Base-by-base conservation (phyloP, 2,329 filamentous ascomycete genomes). In the Aspergillus spinulosporus region DNA sequence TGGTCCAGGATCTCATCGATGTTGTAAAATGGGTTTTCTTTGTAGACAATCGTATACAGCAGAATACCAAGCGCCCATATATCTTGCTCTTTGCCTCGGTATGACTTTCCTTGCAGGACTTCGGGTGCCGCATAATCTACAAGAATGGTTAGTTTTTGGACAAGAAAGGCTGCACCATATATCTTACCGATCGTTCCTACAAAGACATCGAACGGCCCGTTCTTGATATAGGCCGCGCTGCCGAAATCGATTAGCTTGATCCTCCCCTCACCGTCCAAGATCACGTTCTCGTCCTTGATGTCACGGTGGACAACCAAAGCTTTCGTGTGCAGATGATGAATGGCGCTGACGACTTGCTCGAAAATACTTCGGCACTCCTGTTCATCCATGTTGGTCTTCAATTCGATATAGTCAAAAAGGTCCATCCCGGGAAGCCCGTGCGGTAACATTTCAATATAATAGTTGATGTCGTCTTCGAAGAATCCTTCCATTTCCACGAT, bases 1-100 rank as follows among this genome's bases (percentile, higher is more conserved):
- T 93, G 92, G 72, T 99, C 94, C 84, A 97, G 95, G 69, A 99
- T 99, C 79, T 99, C 94, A 73, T 99, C 94, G 68, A 97, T 94
- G 74, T 89, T 95, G 82, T 97, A 97, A 74, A 97, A 99, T 0
- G 94, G 93, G 70, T 99, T 99, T 77, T 99, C 94, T 77, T 97
- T 99, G 82, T 99, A 99, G 68, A 97, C 89, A 69, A 99, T 97
- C 29, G 94, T 99, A 79, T 99, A 99, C 11, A 99, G 84, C 28
- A 99, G 83, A 68, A 99, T 97, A 26, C 94, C 94, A 12, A 99
- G 82, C 1, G 94, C 94, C 94, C 94, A 99, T 31, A 99, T 92
- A 69, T 99, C 94, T 78, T 99, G 94, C 73, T 96, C 93, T 75
- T 95, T 96, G 68, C 94, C 94, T 63, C 89, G 85, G 75, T 99